Evolutionary conservation across 2,329 filamentous ascomycete genomes (phyloP).

Genomic region (Polytolypa hystricis): DNA sequence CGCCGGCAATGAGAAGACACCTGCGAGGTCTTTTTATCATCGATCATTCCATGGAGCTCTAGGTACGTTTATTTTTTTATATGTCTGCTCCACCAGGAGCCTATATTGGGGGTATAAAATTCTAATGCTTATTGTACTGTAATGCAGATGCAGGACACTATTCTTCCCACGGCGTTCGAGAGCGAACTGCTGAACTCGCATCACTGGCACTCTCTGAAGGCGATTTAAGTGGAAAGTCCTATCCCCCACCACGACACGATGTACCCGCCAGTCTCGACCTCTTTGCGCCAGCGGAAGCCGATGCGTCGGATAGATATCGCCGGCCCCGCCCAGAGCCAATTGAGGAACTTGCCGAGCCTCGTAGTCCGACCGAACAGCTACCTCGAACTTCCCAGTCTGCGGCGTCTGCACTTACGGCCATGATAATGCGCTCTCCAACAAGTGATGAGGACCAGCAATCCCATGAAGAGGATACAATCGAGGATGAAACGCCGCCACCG

Average conservation of each 20-base stretch:
- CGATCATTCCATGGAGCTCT: slow-evolving; percentile 33
- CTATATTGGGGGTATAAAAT: slow-evolving; percentile 6
- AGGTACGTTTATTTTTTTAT: slow-evolving; percentile 18
- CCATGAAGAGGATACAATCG: slow-evolving; percentile 10
- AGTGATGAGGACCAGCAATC: slow-evolving; percentile 14
- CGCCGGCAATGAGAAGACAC: slow-evolving; percentile 27
- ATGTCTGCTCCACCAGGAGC: too few species aligned
- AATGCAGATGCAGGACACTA: slow-evolving; percentile 60
- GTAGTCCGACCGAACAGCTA: slow-evolving; percentile 36
- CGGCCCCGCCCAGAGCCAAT: slow-evolving; percentile 40
- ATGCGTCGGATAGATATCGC: not conserved
- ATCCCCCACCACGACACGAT: slow-evolving; percentile 17
- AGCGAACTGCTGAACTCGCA: slow-evolving; percentile 79
- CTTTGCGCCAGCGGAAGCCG: slow-evolving; percentile 14
- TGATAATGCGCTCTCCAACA: slow-evolving; percentile 36
- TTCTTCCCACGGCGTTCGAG: slow-evolving; percentile 63
- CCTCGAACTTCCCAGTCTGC: slow-evolving; percentile 23
- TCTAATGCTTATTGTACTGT: slow-evolving; percentile 29
- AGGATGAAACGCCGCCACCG: slow-evolving; percentile 10
- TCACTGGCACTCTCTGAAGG: slow-evolving; percentile 63
- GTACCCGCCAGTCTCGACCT: slow-evolving; percentile 22
- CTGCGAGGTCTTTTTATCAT: slow-evolving; percentile 35
- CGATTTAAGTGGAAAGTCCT: slow-evolving; percentile 18
- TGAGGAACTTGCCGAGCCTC: slow-evolving; percentile 50
- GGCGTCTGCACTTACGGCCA: slow-evolving; percentile 39